Conservation (phyloP, 1,284 basidiomycete species). For the Cryptococcus hybrid region DNA sequence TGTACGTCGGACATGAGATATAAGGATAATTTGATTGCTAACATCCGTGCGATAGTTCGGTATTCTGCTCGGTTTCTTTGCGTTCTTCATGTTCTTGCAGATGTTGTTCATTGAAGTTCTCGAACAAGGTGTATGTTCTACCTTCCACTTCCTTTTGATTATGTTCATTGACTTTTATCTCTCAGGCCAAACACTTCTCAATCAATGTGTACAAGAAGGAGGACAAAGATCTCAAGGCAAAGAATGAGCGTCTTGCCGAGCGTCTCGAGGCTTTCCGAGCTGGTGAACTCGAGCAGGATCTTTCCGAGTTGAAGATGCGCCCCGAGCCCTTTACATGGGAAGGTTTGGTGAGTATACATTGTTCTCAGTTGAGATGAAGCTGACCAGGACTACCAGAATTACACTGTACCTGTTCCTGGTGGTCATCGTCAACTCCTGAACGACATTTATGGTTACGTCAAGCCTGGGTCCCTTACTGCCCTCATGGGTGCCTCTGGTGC, state of each 20-base stretch:
- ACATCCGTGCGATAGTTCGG: conserved; percentile 32
- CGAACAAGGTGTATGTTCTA: conserved; percentile 31
- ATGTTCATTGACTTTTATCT: neutral
- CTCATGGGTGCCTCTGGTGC: conserved; percentile 62
- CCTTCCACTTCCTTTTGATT: neutral
- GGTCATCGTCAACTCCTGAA: conserved; percentile 55
- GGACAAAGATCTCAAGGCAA: conserved; percentile 62
- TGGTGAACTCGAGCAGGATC: conserved; percentile 48
- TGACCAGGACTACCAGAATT: conserved; percentile 28
- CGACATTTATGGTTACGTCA: conserved; percentile 58
- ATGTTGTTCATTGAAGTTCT: conserved; percentile 47
- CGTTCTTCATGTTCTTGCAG: conserved; percentile 60
- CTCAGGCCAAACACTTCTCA: conserved; percentile 30
- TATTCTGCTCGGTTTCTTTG: conserved; percentile 58
- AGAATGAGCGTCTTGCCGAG: conserved; percentile 62
- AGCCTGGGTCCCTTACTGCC: conserved; percentile 58
- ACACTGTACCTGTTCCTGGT: conserved; percentile 56
- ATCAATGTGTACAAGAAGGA: conserved; percentile 71
- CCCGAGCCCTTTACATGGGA: conserved; percentile 54
- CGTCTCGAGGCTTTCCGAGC: conserved; percentile 54
- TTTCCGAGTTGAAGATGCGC: conserved; percentile 44
- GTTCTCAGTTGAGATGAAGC: neutral
- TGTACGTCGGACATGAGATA: conserved; percentile 9
- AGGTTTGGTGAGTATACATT: conserved; percentile 22
- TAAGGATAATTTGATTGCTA: neutral